Evolutionary conservation across 352 stramenopile genomes (phyloP), one percentile per base, ranked within the genome.

Genomic region (Pythium folliculosum): DNA sequence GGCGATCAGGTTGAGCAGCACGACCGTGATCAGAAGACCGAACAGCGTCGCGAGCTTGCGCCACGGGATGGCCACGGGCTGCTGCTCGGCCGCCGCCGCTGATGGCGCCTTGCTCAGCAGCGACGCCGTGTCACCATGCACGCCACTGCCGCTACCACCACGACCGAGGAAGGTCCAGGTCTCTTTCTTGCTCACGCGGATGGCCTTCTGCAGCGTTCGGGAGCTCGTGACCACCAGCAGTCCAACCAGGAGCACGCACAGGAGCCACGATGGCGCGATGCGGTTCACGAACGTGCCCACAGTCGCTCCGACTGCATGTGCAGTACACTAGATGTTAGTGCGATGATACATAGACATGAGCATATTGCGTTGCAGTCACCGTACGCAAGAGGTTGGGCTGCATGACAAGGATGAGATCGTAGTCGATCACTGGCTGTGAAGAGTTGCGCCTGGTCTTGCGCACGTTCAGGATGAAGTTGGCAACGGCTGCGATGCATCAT

Each of bases 381-480:
- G 51, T 78, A 90, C 82, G 73, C 52, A 90, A 44, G 14, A 90
- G 70, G 71, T 97, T 83, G 9, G 96, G 96, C 77, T 99, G 94
- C 95, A 99, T 98, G 13, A 98, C 84, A 14, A 99, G 70, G 57
- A 99, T 97, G n/a, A 98, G 77, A 75, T 99, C 94, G 95, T 96
- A 99, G 83, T 99, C 94, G n/a, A 99, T 96, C 10, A 99, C 77
- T 19, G 95, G 92, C 48, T 95, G 69, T 63, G 96, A 88, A 10
- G 90, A 93, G 45, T 89, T 72, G 21, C 93, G 91, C 59, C 97
- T 94, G n/a, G 92, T 77, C 72, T 97, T 97, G 23, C 69, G 69
- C 7, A 89, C 58, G 71, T 99, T 99, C 16, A 98, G 67, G 30
- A 97, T 63, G 38, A 96, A 96, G 70, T 98, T 99, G 22, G 91